Conservation (phyloP, 805 yeast species). For the Suhomyces faveliae region DNA sequence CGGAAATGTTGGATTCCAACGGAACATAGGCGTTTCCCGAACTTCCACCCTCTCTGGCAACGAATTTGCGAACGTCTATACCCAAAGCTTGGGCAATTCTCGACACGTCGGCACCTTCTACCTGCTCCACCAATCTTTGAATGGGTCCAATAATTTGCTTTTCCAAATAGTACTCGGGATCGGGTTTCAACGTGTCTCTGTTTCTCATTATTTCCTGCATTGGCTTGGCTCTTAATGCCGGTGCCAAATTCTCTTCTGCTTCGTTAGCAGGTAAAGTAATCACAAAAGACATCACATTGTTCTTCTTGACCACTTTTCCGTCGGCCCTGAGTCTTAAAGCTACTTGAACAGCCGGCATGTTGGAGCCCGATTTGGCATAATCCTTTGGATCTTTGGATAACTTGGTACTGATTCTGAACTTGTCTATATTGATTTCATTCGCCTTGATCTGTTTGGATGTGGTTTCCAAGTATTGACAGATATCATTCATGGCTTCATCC, state of each 20-base stretch:
- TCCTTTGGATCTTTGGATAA: slow-evolving; percentile 84
- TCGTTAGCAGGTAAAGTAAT: slow-evolving; percentile 46
- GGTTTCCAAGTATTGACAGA: slow-evolving; percentile 68
- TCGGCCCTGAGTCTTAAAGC: slow-evolving; percentile 77
- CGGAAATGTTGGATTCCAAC: slow-evolving; percentile 76
- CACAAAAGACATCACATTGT: slow-evolving; percentile 85
- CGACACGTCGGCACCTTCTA: slow-evolving; percentile 82
- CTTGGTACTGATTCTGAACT: slow-evolving; percentile 79
- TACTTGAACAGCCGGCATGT: slow-evolving; percentile 80
- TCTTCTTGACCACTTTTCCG: slow-evolving; percentile 86
- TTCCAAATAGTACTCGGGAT: slow-evolving; percentile 74
- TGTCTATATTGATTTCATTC: slow-evolving; percentile 62
- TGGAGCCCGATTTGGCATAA: slow-evolving; percentile 71
- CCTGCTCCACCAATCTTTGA: slow-evolving; percentile 77
- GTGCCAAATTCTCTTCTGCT: slow-evolving; percentile 38
- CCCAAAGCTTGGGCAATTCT: slow-evolving; percentile 78
- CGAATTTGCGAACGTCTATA: slow-evolving; percentile 65
- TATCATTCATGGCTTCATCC: slow-evolving; percentile 68
- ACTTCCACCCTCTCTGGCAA: slow-evolving; percentile 31
- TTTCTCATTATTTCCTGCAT: slow-evolving; percentile 66
- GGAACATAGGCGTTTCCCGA: slow-evolving; percentile 45
- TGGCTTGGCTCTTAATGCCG: slow-evolving; percentile 83
- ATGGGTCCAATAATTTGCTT: slow-evolving; percentile 90
- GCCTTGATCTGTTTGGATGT: slow-evolving; percentile 55
- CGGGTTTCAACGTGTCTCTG: slow-evolving; percentile 57